Conservation (phyloP, 169 alveolate species). For the Babesia ovis region DNA sequence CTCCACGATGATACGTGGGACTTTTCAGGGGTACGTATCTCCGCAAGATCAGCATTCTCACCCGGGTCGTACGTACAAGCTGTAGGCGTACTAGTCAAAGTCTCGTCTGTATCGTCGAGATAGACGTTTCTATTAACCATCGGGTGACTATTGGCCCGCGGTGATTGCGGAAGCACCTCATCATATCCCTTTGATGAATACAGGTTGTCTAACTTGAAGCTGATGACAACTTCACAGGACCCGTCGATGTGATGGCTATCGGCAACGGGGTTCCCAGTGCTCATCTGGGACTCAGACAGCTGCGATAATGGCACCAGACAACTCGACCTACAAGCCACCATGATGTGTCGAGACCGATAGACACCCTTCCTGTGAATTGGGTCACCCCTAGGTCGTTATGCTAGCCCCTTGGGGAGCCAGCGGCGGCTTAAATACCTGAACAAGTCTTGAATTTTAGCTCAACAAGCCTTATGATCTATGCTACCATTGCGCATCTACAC, state of each 20-base stretch:
- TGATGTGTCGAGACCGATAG: background rate
- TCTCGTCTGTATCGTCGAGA: background rate
- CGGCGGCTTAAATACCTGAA: too few species aligned
- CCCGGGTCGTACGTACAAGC: background rate
- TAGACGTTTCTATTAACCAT: background rate
- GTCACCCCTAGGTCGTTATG: background rate
- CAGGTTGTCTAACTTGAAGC: constrained; percentile 15
- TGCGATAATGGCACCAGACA: constrained; percentile 34
- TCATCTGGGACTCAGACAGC: background rate
- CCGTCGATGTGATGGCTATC: background rate
- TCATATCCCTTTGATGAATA: background rate
- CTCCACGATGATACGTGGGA: background rate
- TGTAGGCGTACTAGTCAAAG: background rate
- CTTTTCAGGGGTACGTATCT: background rate
- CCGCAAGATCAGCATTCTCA: background rate
- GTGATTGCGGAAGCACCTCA: background rate
- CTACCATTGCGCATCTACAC: too few species aligned
- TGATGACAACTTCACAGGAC: constrained; percentile 22
- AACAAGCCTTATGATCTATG: too few species aligned
- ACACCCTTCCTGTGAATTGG: background rate
- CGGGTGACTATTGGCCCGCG: background rate
- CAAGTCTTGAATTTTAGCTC: too few species aligned
- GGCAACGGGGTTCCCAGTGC: background rate
- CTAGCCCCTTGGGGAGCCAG: background rate
- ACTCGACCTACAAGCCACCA: constrained; percentile 6